Percentiles rank a stretch among this genome's conserved stretches.
Evolutionary conservation across 1,139 yeast genomes (phyloP).

Genomic region (Yamadazyma aaseri): DNA sequence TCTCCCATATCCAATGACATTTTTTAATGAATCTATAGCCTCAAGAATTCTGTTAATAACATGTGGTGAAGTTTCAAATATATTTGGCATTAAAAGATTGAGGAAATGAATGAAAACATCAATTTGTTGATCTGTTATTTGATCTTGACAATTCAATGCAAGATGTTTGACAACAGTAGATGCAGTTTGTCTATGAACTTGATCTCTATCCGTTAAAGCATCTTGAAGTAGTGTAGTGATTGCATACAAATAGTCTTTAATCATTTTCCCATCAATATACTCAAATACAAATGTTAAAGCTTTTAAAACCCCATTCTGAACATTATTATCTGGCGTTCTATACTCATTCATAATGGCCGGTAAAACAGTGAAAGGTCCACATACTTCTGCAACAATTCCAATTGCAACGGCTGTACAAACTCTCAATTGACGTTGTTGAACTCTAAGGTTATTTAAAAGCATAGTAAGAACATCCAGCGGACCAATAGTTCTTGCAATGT

Average conservation of each 20-base stretch:
- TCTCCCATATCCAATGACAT: constrained; percentile 74
- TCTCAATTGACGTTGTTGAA: constrained; percentile 93
- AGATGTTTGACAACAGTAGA: constrained; percentile 83
- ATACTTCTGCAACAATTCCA: constrained; percentile 92
- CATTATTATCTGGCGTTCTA: constrained; percentile 87
- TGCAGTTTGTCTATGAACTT: constrained; percentile 94
- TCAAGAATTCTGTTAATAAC: constrained; percentile 82
- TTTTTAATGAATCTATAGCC: constrained; percentile 72
- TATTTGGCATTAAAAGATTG: constrained; percentile 76
- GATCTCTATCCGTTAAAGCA: constrained; percentile 87
- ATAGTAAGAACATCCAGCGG: constrained; percentile 94
- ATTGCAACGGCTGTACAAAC: constrained; percentile 98
- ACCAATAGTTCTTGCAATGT: constrained; percentile 89
- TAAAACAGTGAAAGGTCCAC: constrained; percentile 91
- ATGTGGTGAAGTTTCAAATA: constrained; percentile 93
- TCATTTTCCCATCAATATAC: constrained; percentile 73
- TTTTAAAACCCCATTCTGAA: constrained; percentile 92
- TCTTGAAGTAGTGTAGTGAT: constrained; percentile 82
- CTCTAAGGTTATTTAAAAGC: constrained; percentile 76
- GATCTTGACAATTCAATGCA: constrained; percentile 76
- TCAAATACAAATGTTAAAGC: constrained; percentile 93
- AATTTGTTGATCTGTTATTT: constrained; percentile 72
- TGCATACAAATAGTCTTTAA: constrained; percentile 81
- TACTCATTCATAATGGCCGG: constrained; percentile 98
- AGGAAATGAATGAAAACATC: constrained; percentile 60